Evolutionary conservation across 1,284 basidiomycete genomes (phyloP), one percentile per base, ranked within the genome.

Genomic region (Pulveroboletus sp.): DNA sequence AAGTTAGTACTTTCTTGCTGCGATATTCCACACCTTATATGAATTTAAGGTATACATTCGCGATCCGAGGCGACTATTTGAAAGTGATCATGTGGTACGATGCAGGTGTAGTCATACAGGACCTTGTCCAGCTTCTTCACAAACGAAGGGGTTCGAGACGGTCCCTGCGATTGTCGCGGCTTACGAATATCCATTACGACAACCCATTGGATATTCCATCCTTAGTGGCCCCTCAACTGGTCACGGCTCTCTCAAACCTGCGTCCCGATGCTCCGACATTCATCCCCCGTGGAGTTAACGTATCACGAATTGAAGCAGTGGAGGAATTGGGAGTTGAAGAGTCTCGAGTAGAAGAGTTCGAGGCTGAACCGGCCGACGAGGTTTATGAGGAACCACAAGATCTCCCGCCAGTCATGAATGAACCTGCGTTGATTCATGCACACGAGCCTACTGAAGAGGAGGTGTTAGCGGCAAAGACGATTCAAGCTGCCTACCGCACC

Each of bases 41-140:
- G 10, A 2, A 15, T 28, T 20, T 29, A 68, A 69, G 39, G 69
- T 39, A 33, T 52, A 40, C 20, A 42, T 3, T 61, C 50, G 0
- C n/a, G 12, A 18, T 15, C 20, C 4, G n/a, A n/a, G 46, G 52
- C 6, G 47, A 49, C 12, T 66, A 62, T 50, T 39, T 70, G 50
- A 57, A 51, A 31, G 62, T 43, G 9, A 29, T 67, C 10, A 43
- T 60, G 18, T 33, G 47, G n/a, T 61, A 69, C 26, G 62, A 71
- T 25, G 26, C 28, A 5, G 58, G 62, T 10, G 45, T 59, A 5
- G 64, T 56, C 17, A 62, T 68, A 28, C 33, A 55, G 29, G 65
- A 71, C 33, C 12, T 69, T 2, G 67, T 68, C 7, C 69, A 67
- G 4, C 59, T 69, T 11, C 52, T 71, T 3, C 60, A 65, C 45